Evolutionary conservation across 1,139 yeast species (phyloP).

Genomic region (Debaryomyces sp.): DNA sequence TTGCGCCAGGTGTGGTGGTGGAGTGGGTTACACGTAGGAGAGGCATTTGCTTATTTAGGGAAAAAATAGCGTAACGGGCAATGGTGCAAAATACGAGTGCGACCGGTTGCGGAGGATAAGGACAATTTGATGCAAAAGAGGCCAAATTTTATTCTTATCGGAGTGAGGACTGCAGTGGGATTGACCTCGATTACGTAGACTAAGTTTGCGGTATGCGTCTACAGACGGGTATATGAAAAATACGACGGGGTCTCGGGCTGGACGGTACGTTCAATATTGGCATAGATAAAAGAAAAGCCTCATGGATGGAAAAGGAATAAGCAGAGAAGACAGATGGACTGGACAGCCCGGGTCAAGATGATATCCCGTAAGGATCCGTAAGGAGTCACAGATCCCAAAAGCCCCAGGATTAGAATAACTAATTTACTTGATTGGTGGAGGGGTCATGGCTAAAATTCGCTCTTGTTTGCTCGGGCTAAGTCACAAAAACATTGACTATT

Average conservation of each 20-base stretch:
- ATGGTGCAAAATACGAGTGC: background rate
- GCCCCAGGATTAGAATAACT: background rate
- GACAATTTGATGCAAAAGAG: background rate
- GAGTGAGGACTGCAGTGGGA: background rate
- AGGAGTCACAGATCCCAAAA: background rate
- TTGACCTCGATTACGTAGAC: too few species aligned
- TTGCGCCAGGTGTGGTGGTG: background rate
- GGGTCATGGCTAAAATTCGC: background rate
- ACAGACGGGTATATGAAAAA: background rate
- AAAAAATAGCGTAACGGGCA: background rate
- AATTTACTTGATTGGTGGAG: background rate
- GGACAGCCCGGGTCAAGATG: background rate
- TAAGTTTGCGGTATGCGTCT: background rate
- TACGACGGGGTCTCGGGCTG: background rate
- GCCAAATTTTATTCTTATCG: background rate
- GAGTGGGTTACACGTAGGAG: background rate
- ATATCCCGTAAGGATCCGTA: too few species aligned
- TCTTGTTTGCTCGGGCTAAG: background rate
- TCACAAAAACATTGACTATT: background rate
- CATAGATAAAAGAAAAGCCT: background rate
- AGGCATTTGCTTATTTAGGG: background rate
- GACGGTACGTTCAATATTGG: background rate
- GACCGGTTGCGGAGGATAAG: background rate
- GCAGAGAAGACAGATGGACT: background rate
- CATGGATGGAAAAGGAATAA: background rate